Evolutionary conservation across 306 rosid genomes (phyloP), one percentile per base, ranked within the genome.

Genomic region (Vicia villosa): DNA sequence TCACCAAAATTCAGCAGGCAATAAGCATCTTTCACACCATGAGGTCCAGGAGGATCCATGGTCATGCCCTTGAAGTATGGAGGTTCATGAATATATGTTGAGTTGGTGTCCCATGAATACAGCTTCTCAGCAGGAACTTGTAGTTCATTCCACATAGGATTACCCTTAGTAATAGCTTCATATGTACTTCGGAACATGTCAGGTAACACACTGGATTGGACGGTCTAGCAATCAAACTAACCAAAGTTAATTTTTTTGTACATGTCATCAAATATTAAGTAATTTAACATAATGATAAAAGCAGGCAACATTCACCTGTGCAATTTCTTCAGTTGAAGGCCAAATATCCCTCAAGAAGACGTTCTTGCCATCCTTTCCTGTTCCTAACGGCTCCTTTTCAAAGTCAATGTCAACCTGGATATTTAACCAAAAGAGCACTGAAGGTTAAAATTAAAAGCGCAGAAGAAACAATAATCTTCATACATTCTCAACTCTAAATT

Each of bases 11-110:
- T 95, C 73, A 95, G 82, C 50, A 95, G 80, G 82, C 99, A 95
- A 80, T 89, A 95, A 19, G 99, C 99, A 77, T 91, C 95, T 84
- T 91, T 95, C 70, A 95, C 99, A 41, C 96, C 92, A 75, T 95
- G 97, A 37, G 96, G 72, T 41, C 97, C 99, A 56, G 99, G 99
- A 72, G 99, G 95, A 77, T 89, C 88, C 91, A 89, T 85, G 77
- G 91, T 89, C 96, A 95, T 95, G 66, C 30, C 80, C 82, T 95
- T 95, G 81, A 95, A 95, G 88, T 95, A 95, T 60, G 99, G 99
- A 38, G 99, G 99, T 45, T 95, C 99, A 5, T 95, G 99, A 79
- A 95, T 95, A 79, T 95, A 95, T 65, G 99, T 95, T 58, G 99
- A 95, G 63, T 74, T 86, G 63, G 99, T 79, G 70, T 95, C 99